Percentiles rank a stretch among this genome's conserved stretches.
These are phyloP conservation scores for Penstemon barbatus DNA, from an alignment of 257 asterid genomes.

Conservation along the genomic window DNA sequence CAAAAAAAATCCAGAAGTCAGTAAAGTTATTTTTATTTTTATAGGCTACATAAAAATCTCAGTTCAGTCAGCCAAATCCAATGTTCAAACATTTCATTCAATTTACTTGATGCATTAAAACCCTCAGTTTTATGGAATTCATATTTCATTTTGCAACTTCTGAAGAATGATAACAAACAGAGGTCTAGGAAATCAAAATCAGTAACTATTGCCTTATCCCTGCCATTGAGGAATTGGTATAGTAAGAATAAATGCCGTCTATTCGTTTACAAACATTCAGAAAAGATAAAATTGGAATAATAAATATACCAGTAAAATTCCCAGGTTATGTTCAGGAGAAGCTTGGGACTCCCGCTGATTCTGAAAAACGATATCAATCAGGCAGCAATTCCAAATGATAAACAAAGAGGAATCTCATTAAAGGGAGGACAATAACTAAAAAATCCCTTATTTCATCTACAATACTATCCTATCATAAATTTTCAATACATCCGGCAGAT, in stretches of 20 bases:
- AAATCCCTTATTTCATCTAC: background rate
- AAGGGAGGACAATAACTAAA: background rate
- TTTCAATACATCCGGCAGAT: slow-evolving; percentile 8
- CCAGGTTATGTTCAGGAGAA: slow-evolving; percentile 82
- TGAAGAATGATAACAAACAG: background rate
- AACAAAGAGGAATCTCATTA: slow-evolving; percentile 5
- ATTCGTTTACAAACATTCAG: background rate
- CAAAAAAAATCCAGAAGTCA: slow-evolving; percentile 25
- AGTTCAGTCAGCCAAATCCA: background rate
- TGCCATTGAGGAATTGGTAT: background rate
- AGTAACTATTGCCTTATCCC: background rate
- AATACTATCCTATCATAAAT: background rate
- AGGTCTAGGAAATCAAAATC: background rate
- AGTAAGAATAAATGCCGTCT: background rate
- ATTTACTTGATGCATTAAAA: no score
- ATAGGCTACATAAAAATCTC: slow-evolving; percentile 24
- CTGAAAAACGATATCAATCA: slow-evolving; percentile 42
- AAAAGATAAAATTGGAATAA: background rate
- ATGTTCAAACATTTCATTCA: background rate
- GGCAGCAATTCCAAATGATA: slow-evolving; percentile 9
- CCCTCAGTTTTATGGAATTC: background rate
- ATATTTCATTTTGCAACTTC: slow-evolving; percentile 6
- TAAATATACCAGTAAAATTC: slow-evolving; percentile 73
- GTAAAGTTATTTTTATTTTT: background rate
- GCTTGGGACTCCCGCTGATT: slow-evolving; percentile 46